Percentiles rank a stretch among this genome's conserved stretches.
Conservation (phyloP, 1,139 yeast genomes). For the Saccharomyces uvarum region DNA sequence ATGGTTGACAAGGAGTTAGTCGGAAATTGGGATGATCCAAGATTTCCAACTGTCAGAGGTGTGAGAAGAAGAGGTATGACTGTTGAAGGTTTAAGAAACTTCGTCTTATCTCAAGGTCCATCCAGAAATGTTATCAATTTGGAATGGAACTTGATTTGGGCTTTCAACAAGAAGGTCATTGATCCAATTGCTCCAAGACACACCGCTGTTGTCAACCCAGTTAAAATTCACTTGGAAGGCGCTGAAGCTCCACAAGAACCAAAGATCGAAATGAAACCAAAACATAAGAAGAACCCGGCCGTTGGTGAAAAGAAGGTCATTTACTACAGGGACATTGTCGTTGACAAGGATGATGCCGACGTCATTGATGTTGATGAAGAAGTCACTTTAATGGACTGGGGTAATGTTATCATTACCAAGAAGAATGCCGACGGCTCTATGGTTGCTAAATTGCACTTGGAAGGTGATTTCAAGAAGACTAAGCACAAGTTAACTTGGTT, state of each 20-base stretch:
- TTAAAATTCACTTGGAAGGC: constrained; percentile 50
- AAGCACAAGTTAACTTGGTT: constrained; percentile 94
- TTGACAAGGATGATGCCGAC: constrained; percentile 87
- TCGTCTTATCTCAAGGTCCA: constrained; percentile 92
- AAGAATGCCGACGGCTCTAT: constrained; percentile 58
- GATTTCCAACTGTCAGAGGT: constrained; percentile 98
- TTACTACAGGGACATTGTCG: constrained; percentile 53
- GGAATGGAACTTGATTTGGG: constrained; percentile 97
- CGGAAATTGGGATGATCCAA: constrained; percentile 93
- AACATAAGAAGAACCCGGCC: constrained; percentile 91
- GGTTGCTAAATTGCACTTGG: constrained; percentile 79
- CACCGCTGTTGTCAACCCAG: constrained; percentile 70
- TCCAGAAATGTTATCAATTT: constrained; percentile 90
- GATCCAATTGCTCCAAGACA: constrained; percentile 96
- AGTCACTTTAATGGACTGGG: constrained; percentile 98
- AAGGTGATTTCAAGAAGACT: constrained; percentile 96
- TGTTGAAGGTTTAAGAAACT: constrained; percentile 89
- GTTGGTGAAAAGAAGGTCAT: constrained; percentile 80
- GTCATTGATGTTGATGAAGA: constrained; percentile 71
- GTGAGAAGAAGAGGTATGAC: constrained; percentile 99
- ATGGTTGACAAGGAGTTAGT: constrained; percentile 87
- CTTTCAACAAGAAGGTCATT: constrained; percentile 88
- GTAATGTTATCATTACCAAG: constrained; percentile 77
- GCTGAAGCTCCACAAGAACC: constrained; percentile 61
- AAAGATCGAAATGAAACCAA: constrained; percentile 66